These are phyloP conservation scores for Cyclanthera cordifolia DNA, from an alignment of 306 rosid genomes.

Conservation along the genomic window DNA sequence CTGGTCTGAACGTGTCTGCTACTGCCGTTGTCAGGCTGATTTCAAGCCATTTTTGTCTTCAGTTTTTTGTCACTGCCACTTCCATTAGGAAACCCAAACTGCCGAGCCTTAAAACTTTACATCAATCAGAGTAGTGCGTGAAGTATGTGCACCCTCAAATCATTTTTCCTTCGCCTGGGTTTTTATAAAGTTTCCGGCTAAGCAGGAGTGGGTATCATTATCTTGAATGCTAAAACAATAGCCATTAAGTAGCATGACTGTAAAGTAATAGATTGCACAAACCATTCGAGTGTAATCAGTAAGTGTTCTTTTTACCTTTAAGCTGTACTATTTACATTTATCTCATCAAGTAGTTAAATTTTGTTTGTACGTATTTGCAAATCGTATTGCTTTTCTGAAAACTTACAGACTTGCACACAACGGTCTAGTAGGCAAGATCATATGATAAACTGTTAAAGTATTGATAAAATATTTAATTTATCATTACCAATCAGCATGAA, in stretches of 20 bases:
- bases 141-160: no score
- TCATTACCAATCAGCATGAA: neutral
- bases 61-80: no score
- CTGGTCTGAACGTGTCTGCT: no score
- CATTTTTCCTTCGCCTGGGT: no score
- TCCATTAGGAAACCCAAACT: no score
- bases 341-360: neutral
- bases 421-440: neutral
- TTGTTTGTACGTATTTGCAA: neutral
- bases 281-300: neutral
- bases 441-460: neutral
- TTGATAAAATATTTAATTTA: neutral
- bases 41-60: no score
- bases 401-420: neutral
- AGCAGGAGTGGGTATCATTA: neutral
- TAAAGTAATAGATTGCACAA: neutral
- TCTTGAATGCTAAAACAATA: neutral
- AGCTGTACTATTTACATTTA: neutral
- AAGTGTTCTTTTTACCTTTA: neutral
- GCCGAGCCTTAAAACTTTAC: no score
- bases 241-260: neutral
- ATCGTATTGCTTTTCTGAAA: neutral
- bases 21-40: no score
- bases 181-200: neutral
- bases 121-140: no score